These are phyloP conservation scores for Cryptococcus hybrid DNA, from an alignment of 1,284 basidiomycete species.

Conservation along the genomic window DNA sequence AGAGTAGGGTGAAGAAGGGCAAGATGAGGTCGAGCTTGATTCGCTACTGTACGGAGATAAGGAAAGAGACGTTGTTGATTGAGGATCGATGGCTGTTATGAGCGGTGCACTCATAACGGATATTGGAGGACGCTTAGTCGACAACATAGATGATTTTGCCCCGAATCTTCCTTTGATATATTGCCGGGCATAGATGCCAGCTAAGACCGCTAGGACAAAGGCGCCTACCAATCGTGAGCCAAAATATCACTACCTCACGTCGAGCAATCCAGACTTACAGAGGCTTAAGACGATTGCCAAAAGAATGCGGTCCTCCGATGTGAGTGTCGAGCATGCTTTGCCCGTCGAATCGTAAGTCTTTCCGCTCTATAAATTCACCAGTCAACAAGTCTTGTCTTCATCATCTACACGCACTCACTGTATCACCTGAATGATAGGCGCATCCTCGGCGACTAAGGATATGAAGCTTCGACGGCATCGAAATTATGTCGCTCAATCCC, in stretches of 20 bases:
- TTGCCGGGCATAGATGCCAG: conserved; percentile 7
- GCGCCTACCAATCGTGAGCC: conserved; percentile 11
- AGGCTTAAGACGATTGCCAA: conserved; percentile 21
- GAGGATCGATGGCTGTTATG: conserved; percentile 2
- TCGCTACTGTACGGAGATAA: conserved; percentile 3
- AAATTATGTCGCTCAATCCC: no score
- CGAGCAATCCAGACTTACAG: conserved; percentile 18
- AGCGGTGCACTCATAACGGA: conserved; percentile 15
- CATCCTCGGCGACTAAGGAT: conserved; percentile 9
- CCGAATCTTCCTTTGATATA: conserved; percentile 1
- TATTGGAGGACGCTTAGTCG: conserved; percentile 8
- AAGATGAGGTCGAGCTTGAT: conserved; percentile 4
- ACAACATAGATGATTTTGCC: conserved; percentile 1
- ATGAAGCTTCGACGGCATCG: no score
- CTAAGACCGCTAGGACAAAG: conserved; percentile 13
- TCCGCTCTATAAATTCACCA: conserved; percentile 16
- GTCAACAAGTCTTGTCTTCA: no score
- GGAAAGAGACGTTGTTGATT: conserved; percentile 4
- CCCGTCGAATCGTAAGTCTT: conserved; percentile 32
- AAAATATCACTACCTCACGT: background rate
- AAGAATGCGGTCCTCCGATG: conserved; percentile 20
- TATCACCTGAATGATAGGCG: conserved; percentile 18
- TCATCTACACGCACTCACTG: conserved; percentile 11
- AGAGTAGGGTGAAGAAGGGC: conserved; percentile 10
- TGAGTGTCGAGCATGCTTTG: conserved; percentile 21